Evolutionary conservation across 805 yeast species (phyloP).

Genomic region (Yamadazyma kitorensis): DNA sequence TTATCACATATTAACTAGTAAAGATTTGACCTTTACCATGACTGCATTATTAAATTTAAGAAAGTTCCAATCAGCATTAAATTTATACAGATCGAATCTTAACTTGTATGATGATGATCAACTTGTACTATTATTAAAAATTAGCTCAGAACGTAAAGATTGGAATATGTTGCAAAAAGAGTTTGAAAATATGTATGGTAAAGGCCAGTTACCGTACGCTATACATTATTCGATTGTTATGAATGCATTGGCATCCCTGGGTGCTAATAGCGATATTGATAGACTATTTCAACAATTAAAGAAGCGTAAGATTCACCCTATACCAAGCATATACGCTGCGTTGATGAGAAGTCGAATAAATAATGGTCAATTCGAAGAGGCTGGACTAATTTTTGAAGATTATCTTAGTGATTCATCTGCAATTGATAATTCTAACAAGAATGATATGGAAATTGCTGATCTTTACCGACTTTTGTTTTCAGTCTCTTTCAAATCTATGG

Average conservation of each 20-base stretch:
- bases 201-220: conserved; percentile 51
- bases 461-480: conserved; percentile 24
- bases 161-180: conserved; percentile 56
- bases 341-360: conserved; percentile 42
- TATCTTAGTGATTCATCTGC: conserved; percentile 15
- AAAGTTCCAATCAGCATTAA: conserved; percentile 19
- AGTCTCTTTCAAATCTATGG: conserved; percentile 23
- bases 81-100: conserved; percentile 34
- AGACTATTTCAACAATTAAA: conserved; percentile 47
- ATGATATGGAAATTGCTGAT: conserved; percentile 22
- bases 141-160: conserved; percentile 43
- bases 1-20: background rate
- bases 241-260: conserved; percentile 52
- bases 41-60: conserved; percentile 21
- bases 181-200: conserved; percentile 55
- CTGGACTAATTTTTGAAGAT: conserved; percentile 26
- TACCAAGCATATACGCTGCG: conserved; percentile 40
- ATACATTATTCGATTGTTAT: conserved; percentile 61
- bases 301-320: conserved; percentile 47
- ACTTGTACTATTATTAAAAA: conserved; percentile 45
- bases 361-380: conserved; percentile 31
- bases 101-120: conserved; percentile 46
- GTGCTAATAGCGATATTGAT: conserved; percentile 47
- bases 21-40: conserved; percentile 33
- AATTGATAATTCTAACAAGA: conserved; percentile 7